phyloP scores from a whole-genome alignment of 371 early-diverging fungal genomes.

The Synchytrium microbalum region DNA sequence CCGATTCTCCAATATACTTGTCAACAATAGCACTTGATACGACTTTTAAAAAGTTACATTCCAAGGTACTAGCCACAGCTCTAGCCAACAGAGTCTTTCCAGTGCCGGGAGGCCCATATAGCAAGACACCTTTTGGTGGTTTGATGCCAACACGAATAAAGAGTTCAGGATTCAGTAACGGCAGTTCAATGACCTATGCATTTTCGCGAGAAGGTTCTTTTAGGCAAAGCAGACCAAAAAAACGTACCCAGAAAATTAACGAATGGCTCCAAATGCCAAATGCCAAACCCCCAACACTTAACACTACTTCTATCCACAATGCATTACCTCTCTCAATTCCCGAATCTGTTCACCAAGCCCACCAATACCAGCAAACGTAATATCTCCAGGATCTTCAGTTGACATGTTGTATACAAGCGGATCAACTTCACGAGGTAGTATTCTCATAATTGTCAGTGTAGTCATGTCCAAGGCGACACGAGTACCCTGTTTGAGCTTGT shows the following conservation, averaged over 20 bases:
- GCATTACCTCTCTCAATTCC: slow-evolving; percentile 95
- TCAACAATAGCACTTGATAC: slow-evolving; percentile 98
- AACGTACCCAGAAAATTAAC: no score
- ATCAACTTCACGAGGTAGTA: slow-evolving; percentile 98
- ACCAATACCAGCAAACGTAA: slow-evolving; percentile 97
- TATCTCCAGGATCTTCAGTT: slow-evolving; percentile 91
- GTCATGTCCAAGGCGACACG: slow-evolving; percentile 99
- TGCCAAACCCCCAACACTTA: no score
- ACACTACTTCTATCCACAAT: no score
- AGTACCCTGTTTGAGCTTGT: slow-evolving; percentile 86
- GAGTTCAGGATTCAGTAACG: slow-evolving; percentile 98
- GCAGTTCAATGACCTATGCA: slow-evolving; percentile 89
- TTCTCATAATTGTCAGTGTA: slow-evolving; percentile 98
- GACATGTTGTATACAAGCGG: slow-evolving; percentile 99
- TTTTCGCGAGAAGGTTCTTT: neutral
- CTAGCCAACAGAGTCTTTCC: slow-evolving; percentile 81
- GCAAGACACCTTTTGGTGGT: slow-evolving; percentile 96
- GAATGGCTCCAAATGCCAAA: no score
- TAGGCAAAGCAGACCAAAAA: no score
- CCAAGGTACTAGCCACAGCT: slow-evolving; percentile 95
- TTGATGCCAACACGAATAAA: slow-evolving; percentile 97
- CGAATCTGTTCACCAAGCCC: slow-evolving; percentile 97
- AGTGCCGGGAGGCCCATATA: slow-evolving; percentile 95
- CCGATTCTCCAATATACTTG: slow-evolving; percentile 99
- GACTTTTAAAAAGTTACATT: slow-evolving; percentile 96